These are phyloP conservation scores for Tetraselmis striata DNA, from an alignment of 139 green algal species.

Conservation along the genomic window DNA sequence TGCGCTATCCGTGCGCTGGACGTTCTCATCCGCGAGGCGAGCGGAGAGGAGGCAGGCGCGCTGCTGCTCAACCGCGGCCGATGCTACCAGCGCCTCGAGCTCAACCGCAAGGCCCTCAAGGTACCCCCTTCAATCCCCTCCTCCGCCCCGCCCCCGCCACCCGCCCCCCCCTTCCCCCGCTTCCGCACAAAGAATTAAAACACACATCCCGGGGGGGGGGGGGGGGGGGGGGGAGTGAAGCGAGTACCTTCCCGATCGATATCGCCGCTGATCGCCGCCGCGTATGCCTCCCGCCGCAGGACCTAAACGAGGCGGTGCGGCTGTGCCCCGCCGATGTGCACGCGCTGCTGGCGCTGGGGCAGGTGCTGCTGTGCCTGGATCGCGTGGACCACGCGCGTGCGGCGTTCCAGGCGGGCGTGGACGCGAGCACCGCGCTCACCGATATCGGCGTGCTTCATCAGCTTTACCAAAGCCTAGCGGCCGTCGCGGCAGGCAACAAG, in stretches of 20 bases:
- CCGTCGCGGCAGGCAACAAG: neutral
- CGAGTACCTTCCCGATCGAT: neutral
- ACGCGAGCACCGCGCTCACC: neutral
- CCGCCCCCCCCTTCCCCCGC: too few relatives aligned
- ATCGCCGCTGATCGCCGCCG: neutral
- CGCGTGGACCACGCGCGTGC: neutral
- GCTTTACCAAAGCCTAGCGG: neutral
- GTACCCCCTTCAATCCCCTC: too few relatives aligned
- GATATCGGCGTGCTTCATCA: neutral
- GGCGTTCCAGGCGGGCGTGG: neutral
- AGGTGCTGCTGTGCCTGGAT: constrained; percentile 31
- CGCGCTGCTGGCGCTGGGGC: constrained; percentile 52
- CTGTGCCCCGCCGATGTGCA: constrained; percentile 13
- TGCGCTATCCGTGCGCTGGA: neutral
- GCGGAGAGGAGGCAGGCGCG: neutral
- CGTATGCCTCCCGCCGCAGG: constrained; percentile 31
- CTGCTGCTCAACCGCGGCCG: constrained; percentile 53
- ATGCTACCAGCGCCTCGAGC: constrained; percentile 53
- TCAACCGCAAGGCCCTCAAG: constrained; percentile 74
- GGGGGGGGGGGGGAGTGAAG: too few relatives aligned
- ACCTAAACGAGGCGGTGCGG: constrained; percentile 50
- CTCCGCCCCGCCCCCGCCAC: too few relatives aligned
- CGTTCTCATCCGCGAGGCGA: neutral
- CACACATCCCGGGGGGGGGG: too few relatives aligned
- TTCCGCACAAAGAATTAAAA: too few relatives aligned